Percentiles rank a stretch among this genome's conserved stretches.
Conservation (phyloP, 1,284 basidiomycete species). For the Ustilago tritici region DNA sequence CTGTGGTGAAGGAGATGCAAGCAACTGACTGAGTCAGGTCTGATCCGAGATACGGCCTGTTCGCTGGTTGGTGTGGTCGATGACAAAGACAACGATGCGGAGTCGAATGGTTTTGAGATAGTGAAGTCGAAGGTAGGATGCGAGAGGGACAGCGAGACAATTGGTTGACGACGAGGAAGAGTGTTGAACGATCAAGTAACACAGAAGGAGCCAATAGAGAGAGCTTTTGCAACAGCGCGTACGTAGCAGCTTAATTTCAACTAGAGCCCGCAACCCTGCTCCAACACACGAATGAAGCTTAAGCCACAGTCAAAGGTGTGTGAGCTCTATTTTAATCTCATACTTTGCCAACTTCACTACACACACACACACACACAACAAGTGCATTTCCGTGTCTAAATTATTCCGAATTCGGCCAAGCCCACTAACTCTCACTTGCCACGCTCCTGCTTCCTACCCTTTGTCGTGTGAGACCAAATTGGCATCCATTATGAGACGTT, state of each 20-base stretch:
- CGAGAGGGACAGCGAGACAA: neutral
- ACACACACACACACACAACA: neutral
- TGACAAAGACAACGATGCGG: neutral
- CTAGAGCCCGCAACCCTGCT: neutral
- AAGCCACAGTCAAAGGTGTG: neutral
- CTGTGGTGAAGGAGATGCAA: neutral
- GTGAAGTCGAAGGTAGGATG: neutral
- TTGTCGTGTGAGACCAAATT: neutral
- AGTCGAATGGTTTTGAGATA: neutral
- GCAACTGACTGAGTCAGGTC: neutral
- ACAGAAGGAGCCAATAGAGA: neutral
- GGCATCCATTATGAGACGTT: neutral
- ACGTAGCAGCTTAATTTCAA: neutral
- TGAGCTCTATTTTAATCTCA: no score
- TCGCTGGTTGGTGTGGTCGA: neutral
- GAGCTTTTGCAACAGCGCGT: neutral
- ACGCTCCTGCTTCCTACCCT: neutral
- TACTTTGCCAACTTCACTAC: no score
- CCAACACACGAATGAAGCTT: neutral
- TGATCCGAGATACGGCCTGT: neutral
- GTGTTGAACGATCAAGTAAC: neutral
- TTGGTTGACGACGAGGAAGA: neutral
- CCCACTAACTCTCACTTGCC: neutral
- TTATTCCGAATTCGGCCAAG: conserved; percentile 8
- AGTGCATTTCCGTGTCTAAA: neutral